A percentile compares a stretch with the other conserved stretches of the same genome.
Evolutionary conservation across 345 rosid species (phyloP).

Genomic region (Leavenworthia alabamica): DNA sequence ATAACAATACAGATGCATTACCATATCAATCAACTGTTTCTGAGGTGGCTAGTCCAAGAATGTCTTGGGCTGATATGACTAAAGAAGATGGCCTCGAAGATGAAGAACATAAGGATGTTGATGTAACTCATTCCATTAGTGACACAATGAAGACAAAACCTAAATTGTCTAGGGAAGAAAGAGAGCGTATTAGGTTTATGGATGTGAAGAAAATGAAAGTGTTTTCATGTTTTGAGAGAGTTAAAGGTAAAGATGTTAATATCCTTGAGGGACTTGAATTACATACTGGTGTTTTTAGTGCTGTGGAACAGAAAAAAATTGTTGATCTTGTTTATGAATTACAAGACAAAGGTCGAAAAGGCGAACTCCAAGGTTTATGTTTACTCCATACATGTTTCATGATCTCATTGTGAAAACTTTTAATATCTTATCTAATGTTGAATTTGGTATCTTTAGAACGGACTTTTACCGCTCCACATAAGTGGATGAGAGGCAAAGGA

Average conservation of each 20-base stretch:
- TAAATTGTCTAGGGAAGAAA: constrained; percentile 39
- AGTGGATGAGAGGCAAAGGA: constrained; percentile 97
- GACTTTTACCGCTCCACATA: constrained; percentile 69
- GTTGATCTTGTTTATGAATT: constrained; percentile 54
- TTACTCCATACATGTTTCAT: no score
- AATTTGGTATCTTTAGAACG: no score
- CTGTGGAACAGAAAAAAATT: constrained; percentile 86
- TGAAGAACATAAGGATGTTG: constrained; percentile 62
- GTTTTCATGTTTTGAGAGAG: constrained; percentile 57
- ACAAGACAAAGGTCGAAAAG: constrained; percentile 56
- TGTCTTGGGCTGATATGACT: constrained; percentile 90
- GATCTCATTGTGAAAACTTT: no score
- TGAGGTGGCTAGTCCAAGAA: constrained; percentile 19
- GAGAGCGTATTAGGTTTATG: constrained; percentile 46
- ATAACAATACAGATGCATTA: neutral
- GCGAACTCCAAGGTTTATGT: constrained; percentile 62
- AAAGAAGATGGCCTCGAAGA: no score
- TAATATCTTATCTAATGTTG: no score
- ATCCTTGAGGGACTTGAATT: constrained; percentile 82
- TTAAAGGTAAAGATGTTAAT: constrained; percentile 57
- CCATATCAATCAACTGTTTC: neutral
- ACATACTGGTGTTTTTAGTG: constrained; percentile 71
- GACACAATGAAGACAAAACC: constrained; percentile 30
- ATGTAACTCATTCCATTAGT: neutral
- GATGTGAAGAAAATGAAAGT: constrained; percentile 69